Evolutionary conservation across 1,284 basidiomycete genomes (phyloP), one percentile per base, ranked within the genome.

Genomic region (Nidula niveotomentosa): DNA sequence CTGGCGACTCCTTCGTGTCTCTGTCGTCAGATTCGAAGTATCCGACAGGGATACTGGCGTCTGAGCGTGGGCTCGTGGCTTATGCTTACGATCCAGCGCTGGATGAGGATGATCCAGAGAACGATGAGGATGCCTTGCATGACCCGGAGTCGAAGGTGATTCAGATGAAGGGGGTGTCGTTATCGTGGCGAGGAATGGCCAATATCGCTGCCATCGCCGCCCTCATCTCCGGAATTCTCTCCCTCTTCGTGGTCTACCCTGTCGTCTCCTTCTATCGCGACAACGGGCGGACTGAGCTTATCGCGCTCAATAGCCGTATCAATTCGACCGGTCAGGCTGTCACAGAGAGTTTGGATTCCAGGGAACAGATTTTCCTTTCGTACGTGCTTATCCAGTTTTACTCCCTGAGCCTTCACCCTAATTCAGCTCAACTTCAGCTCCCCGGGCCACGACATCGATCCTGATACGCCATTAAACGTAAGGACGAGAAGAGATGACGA

Each of bases 251-350:
- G 9, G 58, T 66, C 9, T 72, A 71, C 46, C 74, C 73, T 0
- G 60, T 74, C 18, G 54, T 65, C 9, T 54, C 59, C 18, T 62
- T 60, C 30, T 54, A 52, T 7, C 58, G 57, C 15, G 59, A 67
- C 49, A 56, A 68, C 49, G 66, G 65, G 2, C 54, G 58, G 13
- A 64, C 55, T 30, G 51, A 47, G 12, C 33, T 62, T 49, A 74
- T 74, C 33, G 60, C 71, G 30, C 62, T 58, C 7, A 76, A 76
- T 51, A 67, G 67, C 15, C 55, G 64, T 53, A 73, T 75, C 8
- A 76, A 75, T 48, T 56, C 69, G 8, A 71, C 71, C 0, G 72
- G 73, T 1, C 74, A 76, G 63, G 70, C 72, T 1, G 58, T 51
- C 8, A 45, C 51, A 6, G 13, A 41, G 10, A 35, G 34, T 8